Evolutionary conservation across 805 yeast species (phyloP), one percentile per base, ranked within the genome.

Genomic region (Diddensiella caesifluorescens): DNA sequence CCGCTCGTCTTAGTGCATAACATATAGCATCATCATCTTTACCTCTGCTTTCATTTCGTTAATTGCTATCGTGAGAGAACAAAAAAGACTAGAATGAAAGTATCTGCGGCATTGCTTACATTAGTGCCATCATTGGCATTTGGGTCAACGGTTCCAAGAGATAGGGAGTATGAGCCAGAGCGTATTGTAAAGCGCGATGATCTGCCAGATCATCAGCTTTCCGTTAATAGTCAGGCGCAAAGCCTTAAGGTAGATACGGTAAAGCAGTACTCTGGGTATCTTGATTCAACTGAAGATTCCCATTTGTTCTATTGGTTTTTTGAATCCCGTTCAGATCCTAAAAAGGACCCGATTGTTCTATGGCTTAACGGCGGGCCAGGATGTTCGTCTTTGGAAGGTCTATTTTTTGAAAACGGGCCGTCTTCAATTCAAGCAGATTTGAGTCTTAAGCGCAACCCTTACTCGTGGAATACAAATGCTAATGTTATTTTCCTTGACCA

Each of bases 291-390:
- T 47, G 85, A 80, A 35, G 83, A 78, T 49, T 90, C 83, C 51
- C 94, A 85, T 63, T 80, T 89, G 61, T 90, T 89, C 63, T 90
- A 80, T 69, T 88, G 95, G 95, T 80, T 82, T 56, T 90, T 90
- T 54, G 97, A 89, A 64, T 82, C 94, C 39, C 78, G 96, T 67
- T 80, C 80, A 56, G 87, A 86, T 61, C 97, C 97, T 3, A 65
- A 62, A 41, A 84, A 69, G 40, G 97, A 90, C 63, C 97, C 97
- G 1, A 73, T 88, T 18, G 73, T 90, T 42, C 70, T 90, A 52
- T 88, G 96, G 97, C 70, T 89, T 54, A 89, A 89, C 59, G 97
- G 97, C 50, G 96, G 97, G 4, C 97, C 97, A 27, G 97, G 97
- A 9, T 89, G 97, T 60, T 85, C 95, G 0, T 85, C 95, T 1